These are phyloP conservation scores for Goffeauzyma gilvescens DNA, from an alignment of 768 basidiomycete genomes.

Conservation along the genomic window DNA sequence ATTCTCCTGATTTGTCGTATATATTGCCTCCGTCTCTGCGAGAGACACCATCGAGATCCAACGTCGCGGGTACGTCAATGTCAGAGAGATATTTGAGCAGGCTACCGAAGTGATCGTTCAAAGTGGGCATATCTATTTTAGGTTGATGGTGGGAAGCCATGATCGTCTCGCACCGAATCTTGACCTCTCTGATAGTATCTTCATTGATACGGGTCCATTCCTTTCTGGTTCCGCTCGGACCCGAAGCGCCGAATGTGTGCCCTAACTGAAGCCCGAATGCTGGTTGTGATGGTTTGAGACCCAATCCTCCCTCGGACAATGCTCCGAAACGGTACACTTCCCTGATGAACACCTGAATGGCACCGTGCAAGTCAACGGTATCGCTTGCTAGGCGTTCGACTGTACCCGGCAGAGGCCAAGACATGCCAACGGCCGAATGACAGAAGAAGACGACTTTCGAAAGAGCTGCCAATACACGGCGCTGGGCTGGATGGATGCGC, in stretches of 20 bases:
- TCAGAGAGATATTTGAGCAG: no score
- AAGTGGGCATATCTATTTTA: no score
- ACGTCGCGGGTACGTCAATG: slow-evolving; percentile 23
- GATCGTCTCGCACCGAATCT: no score
- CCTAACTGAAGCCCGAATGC: no score
- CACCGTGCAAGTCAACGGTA: slow-evolving; percentile 23
- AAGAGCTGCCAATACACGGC: slow-evolving; percentile 57
- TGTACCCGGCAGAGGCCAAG: slow-evolving; percentile 6
- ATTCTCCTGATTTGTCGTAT: no score
- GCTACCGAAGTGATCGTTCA: no score
- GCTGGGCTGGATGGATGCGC: slow-evolving; percentile 23
- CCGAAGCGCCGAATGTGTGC: no score
- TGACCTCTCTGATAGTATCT: neutral
- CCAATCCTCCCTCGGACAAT: no score
- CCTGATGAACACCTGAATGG: slow-evolving; percentile 20
- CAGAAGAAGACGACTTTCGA: slow-evolving; percentile 76
- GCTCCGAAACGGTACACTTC: slow-evolving; percentile 37
- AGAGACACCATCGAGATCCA: slow-evolving; percentile 27
- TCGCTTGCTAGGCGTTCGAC: slow-evolving; percentile 20
- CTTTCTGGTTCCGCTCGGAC: no score
- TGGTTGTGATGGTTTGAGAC: no score
- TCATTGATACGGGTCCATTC: neutral
- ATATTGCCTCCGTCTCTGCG: slow-evolving; percentile 9
- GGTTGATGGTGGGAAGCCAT: no score
- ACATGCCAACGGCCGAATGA: slow-evolving; percentile 41